Evolutionary conservation across 2,329 filamentous ascomycete genomes (phyloP).

Genomic region (Cryphonectria nitschkei): DNA sequence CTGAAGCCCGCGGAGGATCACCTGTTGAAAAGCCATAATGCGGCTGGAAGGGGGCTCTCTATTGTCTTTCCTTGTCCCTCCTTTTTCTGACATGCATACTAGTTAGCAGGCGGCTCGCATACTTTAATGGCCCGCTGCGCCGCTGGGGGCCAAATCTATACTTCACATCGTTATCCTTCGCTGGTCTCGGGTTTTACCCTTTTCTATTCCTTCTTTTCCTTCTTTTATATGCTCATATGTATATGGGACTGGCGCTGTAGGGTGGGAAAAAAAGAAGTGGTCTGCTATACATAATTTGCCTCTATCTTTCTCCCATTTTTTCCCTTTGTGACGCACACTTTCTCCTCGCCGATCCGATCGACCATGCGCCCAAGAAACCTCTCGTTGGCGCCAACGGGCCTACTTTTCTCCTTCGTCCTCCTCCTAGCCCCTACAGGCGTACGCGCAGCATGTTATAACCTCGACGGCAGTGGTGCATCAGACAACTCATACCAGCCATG

Average conservation of each 20-base stretch:
- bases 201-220: neutral
- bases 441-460: constrained; percentile 25
- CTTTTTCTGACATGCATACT: neutral
- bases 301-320: too few species aligned
- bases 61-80: neutral
- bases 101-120: neutral
- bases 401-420: neutral
- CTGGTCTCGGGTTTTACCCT: neutral
- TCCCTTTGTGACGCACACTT: neutral
- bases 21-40: neutral
- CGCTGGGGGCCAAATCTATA: neutral
- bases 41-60: neutral
- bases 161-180: neutral
- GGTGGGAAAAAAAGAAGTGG: too few species aligned
- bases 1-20: neutral
- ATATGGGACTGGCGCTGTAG: neutral
- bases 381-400: neutral
- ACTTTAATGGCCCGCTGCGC: neutral
- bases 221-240: neutral
- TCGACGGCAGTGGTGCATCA: constrained; percentile 22
- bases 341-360: neutral
- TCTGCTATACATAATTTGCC: too few species aligned
- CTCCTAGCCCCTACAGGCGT: neutral
- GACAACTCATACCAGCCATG: constrained; percentile 25
- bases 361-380: neutral